phyloP scores from a whole-genome alignment of 306 rosid genomes.

The Cucumis hystrix region DNA sequence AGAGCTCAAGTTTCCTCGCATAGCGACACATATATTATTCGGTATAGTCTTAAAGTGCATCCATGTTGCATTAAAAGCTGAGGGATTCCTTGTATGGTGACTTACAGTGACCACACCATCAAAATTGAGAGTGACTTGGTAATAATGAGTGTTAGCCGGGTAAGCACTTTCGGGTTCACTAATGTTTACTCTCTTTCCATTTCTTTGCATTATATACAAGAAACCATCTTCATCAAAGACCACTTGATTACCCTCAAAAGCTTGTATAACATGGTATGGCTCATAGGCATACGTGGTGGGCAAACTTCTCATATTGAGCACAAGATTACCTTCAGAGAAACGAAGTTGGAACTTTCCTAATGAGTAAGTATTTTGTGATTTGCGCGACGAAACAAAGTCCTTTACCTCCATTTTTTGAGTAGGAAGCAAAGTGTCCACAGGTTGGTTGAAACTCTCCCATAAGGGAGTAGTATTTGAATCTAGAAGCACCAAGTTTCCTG shows the following conservation, averaged over 20 bases:
- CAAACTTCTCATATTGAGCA: conserved; percentile 3
- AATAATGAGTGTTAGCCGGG: not conserved
- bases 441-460: conserved; percentile 18
- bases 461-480: not conserved
- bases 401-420: conserved; percentile 5
- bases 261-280: not conserved
- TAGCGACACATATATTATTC: not conserved
- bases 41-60: not conserved
- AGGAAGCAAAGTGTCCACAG: conserved; percentile 24
- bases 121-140: not conserved
- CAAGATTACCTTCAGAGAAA: conserved; percentile 11
- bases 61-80: not conserved
- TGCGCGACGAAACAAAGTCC: conserved; percentile 12
- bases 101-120: not conserved
- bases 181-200: not conserved
- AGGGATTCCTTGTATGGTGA: not conserved
- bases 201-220: not conserved
- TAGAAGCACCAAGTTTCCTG: conserved; percentile 13
- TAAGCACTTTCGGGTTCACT: not conserved
- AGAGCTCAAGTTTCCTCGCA: not conserved
- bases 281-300: not conserved
- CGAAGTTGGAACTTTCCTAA: conserved; percentile 12
- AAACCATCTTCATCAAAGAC: not conserved
- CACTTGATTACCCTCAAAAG: not conserved
- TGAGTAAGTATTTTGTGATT: conserved; percentile 16